Conservation (phyloP, 78 protist species). For the Protostelium mycophagum region DNA sequence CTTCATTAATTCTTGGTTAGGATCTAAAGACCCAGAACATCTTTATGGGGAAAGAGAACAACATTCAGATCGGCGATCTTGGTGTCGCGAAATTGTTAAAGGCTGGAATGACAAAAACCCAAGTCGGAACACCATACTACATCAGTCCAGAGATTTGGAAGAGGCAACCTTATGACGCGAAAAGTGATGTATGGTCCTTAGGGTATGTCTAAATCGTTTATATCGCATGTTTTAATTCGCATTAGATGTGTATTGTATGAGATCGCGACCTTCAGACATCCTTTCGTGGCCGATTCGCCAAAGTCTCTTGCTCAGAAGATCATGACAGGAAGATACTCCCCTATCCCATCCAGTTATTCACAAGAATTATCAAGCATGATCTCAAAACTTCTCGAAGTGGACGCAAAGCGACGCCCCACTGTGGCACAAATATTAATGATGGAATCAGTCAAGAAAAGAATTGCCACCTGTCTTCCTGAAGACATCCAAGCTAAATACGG, state of each 20-base stretch:
- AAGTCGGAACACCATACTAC: constrained; percentile 76
- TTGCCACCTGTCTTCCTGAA: neutral
- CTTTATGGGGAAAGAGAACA: neutral
- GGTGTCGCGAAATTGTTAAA: constrained; percentile 26
- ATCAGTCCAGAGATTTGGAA: constrained; percentile 74
- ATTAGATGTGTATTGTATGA: constrained; percentile 55
- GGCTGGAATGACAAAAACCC: constrained; percentile 12
- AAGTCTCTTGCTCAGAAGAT: constrained; percentile 29
- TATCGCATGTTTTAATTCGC: neutral
- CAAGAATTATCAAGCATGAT: neutral
- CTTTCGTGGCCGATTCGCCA: constrained; percentile 29
- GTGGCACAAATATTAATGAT: neutral
- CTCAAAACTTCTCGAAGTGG: neutral
- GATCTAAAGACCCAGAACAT: constrained; percentile 25
- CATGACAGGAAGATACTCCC: constrained; percentile 1
- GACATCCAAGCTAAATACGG: neutral
- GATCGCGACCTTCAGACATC: constrained; percentile 32
- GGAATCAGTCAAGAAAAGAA: neutral
- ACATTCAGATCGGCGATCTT: constrained; percentile 39
- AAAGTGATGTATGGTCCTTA: constrained; percentile 77
- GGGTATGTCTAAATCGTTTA: constrained; percentile 19
- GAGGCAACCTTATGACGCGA: constrained; percentile 49
- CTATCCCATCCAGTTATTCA: neutral
- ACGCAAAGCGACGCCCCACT: neutral
- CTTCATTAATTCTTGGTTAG: neutral